Conservation (phyloP, 345 rosid species). For the Tarenaya hassleriana region DNA sequence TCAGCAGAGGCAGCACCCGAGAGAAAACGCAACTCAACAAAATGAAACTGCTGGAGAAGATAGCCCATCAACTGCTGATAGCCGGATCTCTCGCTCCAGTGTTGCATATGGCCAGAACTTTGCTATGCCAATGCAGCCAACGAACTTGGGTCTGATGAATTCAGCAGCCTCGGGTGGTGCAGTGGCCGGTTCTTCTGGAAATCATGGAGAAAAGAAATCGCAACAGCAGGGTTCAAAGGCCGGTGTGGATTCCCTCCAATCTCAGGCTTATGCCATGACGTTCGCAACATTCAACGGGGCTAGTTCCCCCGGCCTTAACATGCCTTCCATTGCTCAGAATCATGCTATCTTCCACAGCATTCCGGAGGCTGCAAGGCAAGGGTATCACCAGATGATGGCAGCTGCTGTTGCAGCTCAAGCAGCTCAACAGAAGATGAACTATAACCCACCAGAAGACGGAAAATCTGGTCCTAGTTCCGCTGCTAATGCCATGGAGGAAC, state of each 20-base stretch:
- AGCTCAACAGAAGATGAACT: slow-evolving; percentile 72
- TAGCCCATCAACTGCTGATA: slow-evolving; percentile 75
- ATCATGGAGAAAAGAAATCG: slow-evolving; percentile 60
- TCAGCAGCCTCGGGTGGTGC: slow-evolving; percentile 47
- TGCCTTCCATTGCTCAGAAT: slow-evolving; percentile 68
- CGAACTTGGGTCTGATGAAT: slow-evolving; percentile 62
- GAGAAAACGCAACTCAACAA: slow-evolving; percentile 54
- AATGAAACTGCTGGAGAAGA: slow-evolving; percentile 68
- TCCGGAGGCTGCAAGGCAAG: slow-evolving; percentile 68
- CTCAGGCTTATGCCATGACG: slow-evolving; percentile 92
- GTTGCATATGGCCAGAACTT: slow-evolving; percentile 59
- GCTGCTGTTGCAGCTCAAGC: slow-evolving; percentile 46
- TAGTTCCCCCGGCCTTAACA: slow-evolving; percentile 47
- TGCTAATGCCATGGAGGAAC: slow-evolving; percentile 53
- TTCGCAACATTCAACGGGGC: slow-evolving; percentile 65
- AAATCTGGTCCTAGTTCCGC: slow-evolving; percentile 47
- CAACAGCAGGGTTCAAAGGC: slow-evolving; percentile 49
- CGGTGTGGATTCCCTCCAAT: slow-evolving; percentile 50
- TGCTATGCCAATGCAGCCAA: slow-evolving; percentile 50
- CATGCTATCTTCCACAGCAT: slow-evolving; percentile 66
- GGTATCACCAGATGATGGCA: slow-evolving; percentile 43
- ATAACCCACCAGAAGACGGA: slow-evolving; percentile 55
- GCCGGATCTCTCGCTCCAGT: slow-evolving; percentile 54
- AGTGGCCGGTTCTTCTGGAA: slow-evolving; percentile 32
- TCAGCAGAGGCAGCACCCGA: slow-evolving; percentile 59